Conservation (phyloP, 1,284 basidiomycete genomes). For the Melanopsichium pennsylvanicum region DNA sequence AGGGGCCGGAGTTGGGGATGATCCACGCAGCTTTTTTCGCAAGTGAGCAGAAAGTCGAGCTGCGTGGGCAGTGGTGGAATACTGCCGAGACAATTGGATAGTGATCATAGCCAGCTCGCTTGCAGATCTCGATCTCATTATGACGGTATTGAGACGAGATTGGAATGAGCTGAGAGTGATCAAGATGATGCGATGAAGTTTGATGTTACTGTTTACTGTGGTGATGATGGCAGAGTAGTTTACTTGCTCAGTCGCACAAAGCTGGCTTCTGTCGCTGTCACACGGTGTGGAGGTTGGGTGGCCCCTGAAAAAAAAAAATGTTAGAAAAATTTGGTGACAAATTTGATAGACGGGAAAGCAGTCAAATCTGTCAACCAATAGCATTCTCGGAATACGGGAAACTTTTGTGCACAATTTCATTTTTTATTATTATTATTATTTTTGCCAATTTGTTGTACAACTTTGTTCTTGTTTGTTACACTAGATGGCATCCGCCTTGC, state of each 20-base stretch:
- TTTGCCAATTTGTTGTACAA: no score
- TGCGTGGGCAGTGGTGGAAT: conserved; percentile 10
- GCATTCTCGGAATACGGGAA: conserved; percentile 34
- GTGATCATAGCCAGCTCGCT: conserved; percentile 5
- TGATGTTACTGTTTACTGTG: no score
- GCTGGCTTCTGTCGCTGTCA: background rate
- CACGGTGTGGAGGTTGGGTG: conserved; percentile 1
- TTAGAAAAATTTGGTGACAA: background rate
- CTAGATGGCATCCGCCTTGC: background rate
- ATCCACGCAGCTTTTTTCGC: conserved; percentile 9
- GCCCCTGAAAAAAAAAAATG: conserved; percentile 2
- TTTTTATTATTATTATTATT: no score
- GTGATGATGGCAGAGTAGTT: no score
- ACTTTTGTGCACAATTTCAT: conserved; percentile 17
- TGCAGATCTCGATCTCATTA: conserved; percentile 11
- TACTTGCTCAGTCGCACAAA: conserved; percentile 3
- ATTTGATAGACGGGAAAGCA: no score
- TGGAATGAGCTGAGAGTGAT: no score
- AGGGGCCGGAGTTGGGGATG: background rate
- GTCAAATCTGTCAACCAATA: no score
- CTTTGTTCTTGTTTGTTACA: conserved; percentile 11
- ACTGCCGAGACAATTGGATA: conserved; percentile 1
- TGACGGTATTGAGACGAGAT: background rate
- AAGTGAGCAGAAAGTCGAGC: conserved; percentile 6
- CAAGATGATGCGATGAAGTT: no score